Base-by-base conservation (phyloP, 305 asterid genomes). In the Stenogyne calaminthoides region DNA sequence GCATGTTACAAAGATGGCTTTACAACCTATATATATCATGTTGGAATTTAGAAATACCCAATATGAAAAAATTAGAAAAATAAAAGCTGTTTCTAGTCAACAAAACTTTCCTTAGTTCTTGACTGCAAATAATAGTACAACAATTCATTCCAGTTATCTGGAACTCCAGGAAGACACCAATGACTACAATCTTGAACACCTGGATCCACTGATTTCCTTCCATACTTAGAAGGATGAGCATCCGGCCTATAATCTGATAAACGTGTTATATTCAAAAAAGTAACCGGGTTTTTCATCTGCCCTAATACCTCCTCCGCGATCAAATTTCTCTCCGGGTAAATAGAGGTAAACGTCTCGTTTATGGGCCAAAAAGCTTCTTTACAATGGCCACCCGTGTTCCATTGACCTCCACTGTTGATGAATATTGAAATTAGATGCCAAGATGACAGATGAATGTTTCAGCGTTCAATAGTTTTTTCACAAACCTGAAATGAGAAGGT, bases 91-190 rank as follows among this genome's bases (percentile, higher is more conserved):
- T 58, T 34, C 68, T 64, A 67, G 2, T 12, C 47, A 20, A 80
- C 69, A 64, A 65, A 72, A 55, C 52, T 54, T 64, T 60, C 40
- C 64, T 76, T 74, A 5, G 58, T 79, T 70, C 63, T 61, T 55
- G 64, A 73, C 25, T 52, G 82, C 64, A 92, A 77, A 81, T 89
- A n/a, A n/a, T n/a, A n/a, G n/a, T n/a, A n/a, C n/a, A n/a, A n/a
- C n/a, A n/a, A n/a, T n/a, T n/a, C n/a, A n/a, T n/a, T n/a, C n/a
- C n/a, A n/a, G n/a, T n/a, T n/a, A n/a, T n/a, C n/a, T n/a, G n/a
- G n/a, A n/a, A n/a, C n/a, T n/a, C n/a, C n/a, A 14, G 99, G 99
- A 34, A 95, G 96, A 79, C 98, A 95, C 98, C 99, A 95, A 74
- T 95, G 99, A 88, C 99, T 95, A 83, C 99, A 95, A 86, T 95